Evolutionary conservation across 1,284 basidiomycete species (phyloP).

Genomic region (Inonotus hispidus): DNA sequence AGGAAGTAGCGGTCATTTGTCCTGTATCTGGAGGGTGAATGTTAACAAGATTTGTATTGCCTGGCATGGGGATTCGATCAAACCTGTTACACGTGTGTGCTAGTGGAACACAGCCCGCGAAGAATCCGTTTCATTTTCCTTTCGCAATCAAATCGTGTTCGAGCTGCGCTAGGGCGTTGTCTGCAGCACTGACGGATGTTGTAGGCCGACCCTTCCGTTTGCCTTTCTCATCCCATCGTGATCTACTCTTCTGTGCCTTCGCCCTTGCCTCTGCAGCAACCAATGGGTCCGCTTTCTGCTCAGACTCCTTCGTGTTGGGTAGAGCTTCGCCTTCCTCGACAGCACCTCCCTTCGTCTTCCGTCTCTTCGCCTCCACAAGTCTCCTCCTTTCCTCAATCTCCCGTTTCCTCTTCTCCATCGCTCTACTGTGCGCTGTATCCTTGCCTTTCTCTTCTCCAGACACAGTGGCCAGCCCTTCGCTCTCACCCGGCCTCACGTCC

Average conservation of each 20-base stretch:
- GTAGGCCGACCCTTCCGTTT: slow-evolving; percentile 24
- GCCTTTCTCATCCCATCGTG: slow-evolving; percentile 20
- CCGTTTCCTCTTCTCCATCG: slow-evolving; percentile 72
- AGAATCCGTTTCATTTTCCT: not conserved
- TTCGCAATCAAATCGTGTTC: slow-evolving; percentile 39
- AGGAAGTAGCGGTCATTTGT: slow-evolving; percentile 76
- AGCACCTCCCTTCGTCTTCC: slow-evolving; percentile 42
- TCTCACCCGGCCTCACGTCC: slow-evolving; percentile 55
- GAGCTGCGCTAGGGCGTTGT: slow-evolving; percentile 58
- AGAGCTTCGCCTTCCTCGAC: slow-evolving; percentile 18
- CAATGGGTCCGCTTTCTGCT: slow-evolving; percentile 38
- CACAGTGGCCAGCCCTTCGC: slow-evolving; percentile 51
- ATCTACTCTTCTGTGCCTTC: slow-evolving; percentile 19
- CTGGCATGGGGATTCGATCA: too few species aligned
- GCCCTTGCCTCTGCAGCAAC: slow-evolving; percentile 39
- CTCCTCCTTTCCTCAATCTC: slow-evolving; percentile 75
- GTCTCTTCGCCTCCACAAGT: slow-evolving; percentile 74
- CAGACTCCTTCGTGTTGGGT: slow-evolving; percentile 8
- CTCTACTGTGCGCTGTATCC: slow-evolving; percentile 43
- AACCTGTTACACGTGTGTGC: too few species aligned
- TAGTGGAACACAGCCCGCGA: too few species aligned
- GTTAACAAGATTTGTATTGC: not conserved
- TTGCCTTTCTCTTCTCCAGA: slow-evolving; percentile 12
- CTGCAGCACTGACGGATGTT: slow-evolving; percentile 38
- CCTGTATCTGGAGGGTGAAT: slow-evolving; percentile 73